Evolutionary conservation across 441 rosid species (phyloP).

Genomic region (Gossypium lobatum): DNA sequence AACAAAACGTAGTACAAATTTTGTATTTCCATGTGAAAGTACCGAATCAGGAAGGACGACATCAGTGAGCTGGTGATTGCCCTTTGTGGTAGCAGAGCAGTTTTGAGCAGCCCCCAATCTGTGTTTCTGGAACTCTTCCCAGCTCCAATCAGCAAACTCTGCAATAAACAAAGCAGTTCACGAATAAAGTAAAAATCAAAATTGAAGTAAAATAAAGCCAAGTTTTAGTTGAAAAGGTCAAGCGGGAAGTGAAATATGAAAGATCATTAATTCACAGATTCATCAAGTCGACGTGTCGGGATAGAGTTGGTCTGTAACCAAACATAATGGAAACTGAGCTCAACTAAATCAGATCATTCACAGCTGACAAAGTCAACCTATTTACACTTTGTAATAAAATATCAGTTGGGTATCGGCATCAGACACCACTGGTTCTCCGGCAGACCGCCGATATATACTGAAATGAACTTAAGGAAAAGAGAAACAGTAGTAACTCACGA

Average conservation of each 20-base stretch:
- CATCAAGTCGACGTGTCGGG: background rate
- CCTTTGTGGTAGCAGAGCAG: constrained; percentile 83
- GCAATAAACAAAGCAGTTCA: background rate
- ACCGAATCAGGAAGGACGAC: constrained; percentile 55
- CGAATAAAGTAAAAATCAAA: background rate
- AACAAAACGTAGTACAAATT: background rate
- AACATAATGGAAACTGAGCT: background rate
- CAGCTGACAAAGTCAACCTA: no score
- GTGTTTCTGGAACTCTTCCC: constrained; percentile 81
- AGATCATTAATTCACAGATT: background rate
- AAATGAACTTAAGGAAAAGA: background rate
- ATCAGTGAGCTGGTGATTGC: constrained; percentile 67
- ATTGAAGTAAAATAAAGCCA: no score
- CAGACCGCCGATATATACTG: background rate
- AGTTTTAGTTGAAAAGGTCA: no score
- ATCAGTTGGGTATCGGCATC: background rate
- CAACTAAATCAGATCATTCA: constrained; percentile 1
- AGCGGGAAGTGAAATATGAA: no score
- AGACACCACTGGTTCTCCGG: background rate
- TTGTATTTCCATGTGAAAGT: background rate
- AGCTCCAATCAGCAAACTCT: constrained; percentile 89
- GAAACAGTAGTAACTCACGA: constrained; percentile 33
- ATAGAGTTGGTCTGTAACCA: background rate
- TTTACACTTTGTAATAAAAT: background rate
- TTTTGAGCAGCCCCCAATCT: constrained; percentile 92